Evolutionary conservation across 192 early-diverging fungal species (phyloP).

Genomic region (Phlyctochytrium arcticum): DNA sequence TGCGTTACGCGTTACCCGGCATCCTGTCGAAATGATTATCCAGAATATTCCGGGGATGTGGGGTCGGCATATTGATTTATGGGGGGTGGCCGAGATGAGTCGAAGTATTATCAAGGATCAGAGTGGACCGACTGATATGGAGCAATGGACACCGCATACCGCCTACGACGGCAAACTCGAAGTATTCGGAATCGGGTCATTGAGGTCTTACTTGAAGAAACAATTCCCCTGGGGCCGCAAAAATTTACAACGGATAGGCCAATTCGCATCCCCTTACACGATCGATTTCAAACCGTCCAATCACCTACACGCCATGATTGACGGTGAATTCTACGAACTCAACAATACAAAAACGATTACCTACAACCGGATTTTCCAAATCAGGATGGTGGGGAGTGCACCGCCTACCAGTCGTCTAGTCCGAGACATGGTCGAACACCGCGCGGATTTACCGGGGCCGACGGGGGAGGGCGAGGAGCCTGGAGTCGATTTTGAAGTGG

Average conservation of each 20-base stretch:
- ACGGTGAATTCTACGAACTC: constrained; percentile 74
- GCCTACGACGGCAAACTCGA: constrained; percentile 68
- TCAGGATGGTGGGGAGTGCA: constrained; percentile 57
- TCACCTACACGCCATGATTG: constrained; percentile 66
- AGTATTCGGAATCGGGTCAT: constrained; percentile 57
- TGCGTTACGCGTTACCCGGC: constrained; percentile 45
- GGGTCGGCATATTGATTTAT: constrained; percentile 67
- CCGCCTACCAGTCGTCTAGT: constrained; percentile 55
- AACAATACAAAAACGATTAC: constrained; percentile 54
- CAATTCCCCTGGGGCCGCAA: constrained; percentile 55
- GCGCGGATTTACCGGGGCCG: constrained; percentile 12
- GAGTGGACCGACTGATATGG: constrained; percentile 47
- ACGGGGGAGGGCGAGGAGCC: constrained; percentile 16
- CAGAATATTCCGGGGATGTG: constrained; percentile 60
- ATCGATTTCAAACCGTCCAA: constrained; percentile 51
- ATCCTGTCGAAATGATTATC: constrained; percentile 68
- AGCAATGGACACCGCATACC: constrained; percentile 60
- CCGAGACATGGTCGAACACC: constrained; percentile 28
- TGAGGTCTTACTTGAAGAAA: constrained; percentile 58
- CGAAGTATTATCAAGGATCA: constrained; percentile 40
- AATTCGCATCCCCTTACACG: constrained; percentile 53
- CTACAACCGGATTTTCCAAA: constrained; percentile 60
- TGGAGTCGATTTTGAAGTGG: constrained; percentile 18
- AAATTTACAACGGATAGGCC: constrained; percentile 62
- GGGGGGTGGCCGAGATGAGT: constrained; percentile 50